These are phyloP conservation scores for Fraxinus nigra DNA, from an alignment of 305 asterid genomes.

Conservation along the genomic window DNA sequence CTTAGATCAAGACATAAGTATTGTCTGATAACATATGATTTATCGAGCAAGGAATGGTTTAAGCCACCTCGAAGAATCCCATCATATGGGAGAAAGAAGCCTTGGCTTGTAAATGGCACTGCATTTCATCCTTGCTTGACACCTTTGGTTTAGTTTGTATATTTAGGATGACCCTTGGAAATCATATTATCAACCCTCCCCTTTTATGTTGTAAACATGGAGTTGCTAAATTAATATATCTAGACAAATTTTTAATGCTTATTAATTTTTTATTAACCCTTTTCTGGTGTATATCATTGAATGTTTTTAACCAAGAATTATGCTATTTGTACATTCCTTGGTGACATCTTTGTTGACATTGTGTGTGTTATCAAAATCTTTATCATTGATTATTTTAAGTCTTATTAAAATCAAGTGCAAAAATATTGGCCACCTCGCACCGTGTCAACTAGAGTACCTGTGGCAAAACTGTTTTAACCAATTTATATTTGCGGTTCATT, in stretches of 20 bases:
- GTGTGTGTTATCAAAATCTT: no score
- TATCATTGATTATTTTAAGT: no score
- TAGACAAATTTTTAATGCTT: not conserved
- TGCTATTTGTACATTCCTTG: no score
- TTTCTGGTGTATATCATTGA: not conserved
- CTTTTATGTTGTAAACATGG: not conserved
- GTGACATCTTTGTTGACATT: no score
- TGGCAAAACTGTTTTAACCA: no score
- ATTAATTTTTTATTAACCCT: not conserved
- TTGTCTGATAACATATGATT: slow-evolving; percentile 37
- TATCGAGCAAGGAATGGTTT: slow-evolving; percentile 43
- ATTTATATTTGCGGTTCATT: not conserved
- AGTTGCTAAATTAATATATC: not conserved
- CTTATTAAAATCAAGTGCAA: no score
- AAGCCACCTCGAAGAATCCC: slow-evolving; percentile 47
- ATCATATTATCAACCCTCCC: not conserved
- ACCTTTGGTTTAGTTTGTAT: slow-evolving; percentile 33
- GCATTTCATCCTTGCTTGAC: slow-evolving; percentile 47
- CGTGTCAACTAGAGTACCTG: no score
- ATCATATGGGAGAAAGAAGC: slow-evolving; percentile 44
- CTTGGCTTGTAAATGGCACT: slow-evolving; percentile 47
- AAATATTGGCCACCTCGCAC: no score
- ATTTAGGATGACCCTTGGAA: not conserved
- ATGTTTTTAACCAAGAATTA: not conserved
- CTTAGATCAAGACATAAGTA: slow-evolving; percentile 47